Percentiles rank a stretch among this genome's conserved stretches.
Conservation (phyloP, 192 early-diverging fungal species). For the Entophlyctis luteolus region DNA sequence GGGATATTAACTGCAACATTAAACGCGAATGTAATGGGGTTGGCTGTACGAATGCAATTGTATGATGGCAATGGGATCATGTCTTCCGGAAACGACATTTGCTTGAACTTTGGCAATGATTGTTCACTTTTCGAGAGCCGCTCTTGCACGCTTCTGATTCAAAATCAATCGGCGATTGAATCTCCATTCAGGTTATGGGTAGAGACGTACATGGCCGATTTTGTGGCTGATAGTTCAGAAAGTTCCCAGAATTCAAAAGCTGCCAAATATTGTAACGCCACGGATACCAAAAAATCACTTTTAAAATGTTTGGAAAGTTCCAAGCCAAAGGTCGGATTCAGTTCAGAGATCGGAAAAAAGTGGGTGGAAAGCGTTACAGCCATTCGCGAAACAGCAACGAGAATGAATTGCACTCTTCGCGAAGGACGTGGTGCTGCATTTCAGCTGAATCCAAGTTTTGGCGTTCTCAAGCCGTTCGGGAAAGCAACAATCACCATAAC, state of each 20-base stretch:
- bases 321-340: slow-evolving; percentile 44
- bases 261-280: background rate
- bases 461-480: slow-evolving; percentile 40
- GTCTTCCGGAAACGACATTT: background rate
- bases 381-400: slow-evolving; percentile 33
- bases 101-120: slow-evolving; percentile 43
- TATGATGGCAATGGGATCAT: background rate
- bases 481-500: slow-evolving; percentile 40
- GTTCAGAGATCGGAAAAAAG: slow-evolving; percentile 39
- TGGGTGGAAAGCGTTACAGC: slow-evolving; percentile 43
- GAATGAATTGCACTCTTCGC: slow-evolving; percentile 41
- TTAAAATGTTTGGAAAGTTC: no score
- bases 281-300: background rate
- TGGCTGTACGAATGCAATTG: slow-evolving; percentile 25
- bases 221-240: no score
- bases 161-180: slow-evolving; percentile 40
- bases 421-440: slow-evolving; percentile 54
- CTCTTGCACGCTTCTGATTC: slow-evolving; percentile 32
- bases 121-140: slow-evolving; percentile 48
- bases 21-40: slow-evolving; percentile 24
- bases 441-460: slow-evolving; percentile 36
- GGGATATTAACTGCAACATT: slow-evolving; percentile 24
- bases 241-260: background rate
- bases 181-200: slow-evolving; percentile 37
- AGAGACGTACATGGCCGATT: slow-evolving; percentile 39